A percentile compares a stretch with the other conserved stretches of the same genome.
Evolutionary conservation across 2,329 filamentous ascomycete genomes (phyloP).

Genomic region (Exserohilum rostratum): DNA sequence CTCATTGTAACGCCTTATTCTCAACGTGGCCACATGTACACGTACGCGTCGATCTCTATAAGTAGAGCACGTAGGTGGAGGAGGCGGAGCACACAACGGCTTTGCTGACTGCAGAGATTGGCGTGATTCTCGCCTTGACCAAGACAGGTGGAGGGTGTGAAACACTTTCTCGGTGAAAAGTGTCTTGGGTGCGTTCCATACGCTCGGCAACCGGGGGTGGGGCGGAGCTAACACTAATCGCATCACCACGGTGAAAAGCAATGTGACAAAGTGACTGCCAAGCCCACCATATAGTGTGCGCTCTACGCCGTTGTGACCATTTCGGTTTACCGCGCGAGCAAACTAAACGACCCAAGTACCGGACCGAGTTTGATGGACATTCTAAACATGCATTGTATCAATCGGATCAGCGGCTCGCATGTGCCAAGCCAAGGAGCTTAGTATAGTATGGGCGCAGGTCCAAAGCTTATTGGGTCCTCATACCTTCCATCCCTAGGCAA

Average conservation of each 20-base stretch:
- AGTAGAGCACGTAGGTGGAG: not conserved
- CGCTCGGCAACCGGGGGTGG: not conserved
- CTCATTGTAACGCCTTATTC: not conserved
- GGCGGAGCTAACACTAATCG: not conserved
- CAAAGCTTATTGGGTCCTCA: not conserved
- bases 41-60: not conserved
- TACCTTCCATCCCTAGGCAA: not conserved
- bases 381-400: not conserved
- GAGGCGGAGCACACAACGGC: not conserved
- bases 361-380: not conserved
- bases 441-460: no score
- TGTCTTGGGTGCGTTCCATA: slow-evolving; percentile 1
- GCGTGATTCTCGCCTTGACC: not conserved
- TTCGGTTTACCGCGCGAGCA: not conserved
- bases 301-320: not conserved
- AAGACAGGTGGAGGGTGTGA: not conserved
- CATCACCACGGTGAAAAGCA: not conserved
- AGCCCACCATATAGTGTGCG: no score
- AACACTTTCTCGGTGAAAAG: not conserved
- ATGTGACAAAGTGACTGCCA: not conserved
- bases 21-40: not conserved
- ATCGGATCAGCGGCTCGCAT: not conserved
- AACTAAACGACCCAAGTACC: not conserved
- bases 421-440: not conserved
- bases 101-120: not conserved